Base-by-base conservation (phyloP, 2,329 filamentous ascomycete species). In the Monilinia polystroma region DNA sequence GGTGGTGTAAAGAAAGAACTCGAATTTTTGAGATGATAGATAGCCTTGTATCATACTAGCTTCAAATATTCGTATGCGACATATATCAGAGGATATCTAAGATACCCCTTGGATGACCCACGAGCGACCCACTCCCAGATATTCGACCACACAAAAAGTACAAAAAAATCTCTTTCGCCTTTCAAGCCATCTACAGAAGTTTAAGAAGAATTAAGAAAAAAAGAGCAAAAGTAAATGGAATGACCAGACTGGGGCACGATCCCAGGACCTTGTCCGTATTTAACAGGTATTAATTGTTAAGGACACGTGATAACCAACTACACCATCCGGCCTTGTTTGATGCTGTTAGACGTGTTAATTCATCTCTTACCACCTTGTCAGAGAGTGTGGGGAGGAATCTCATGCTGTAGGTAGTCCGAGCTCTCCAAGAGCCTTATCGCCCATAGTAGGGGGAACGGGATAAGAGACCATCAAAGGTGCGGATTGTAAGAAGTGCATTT, bases 271-370 rank as follows among this genome's bases (percentile, higher is more conserved):
- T 62, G 45, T 62, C 58, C 58, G 58, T 62, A 12, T 51, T 60
- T 51, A 60, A 60, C 58, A 60, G 14, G 18, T 51, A 1, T 38
- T 38, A 38, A 38, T 51, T 60, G 58, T 62, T 62, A 62, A 62
- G 58, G 58, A 62, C 45, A 62, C 58, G 58, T 62, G 58, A 62
- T 62, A 62, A 62, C 45, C 58, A 62, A 62, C 58, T 62, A 62
- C 58, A 62, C 58, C 58, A 62, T 62, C 58, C 58, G 58, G 58
- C 58, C 58, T 35, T 10, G 20, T 26, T 62, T 62, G 45, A 26
- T 62, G n/a, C 1, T 0, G n/a, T 0, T 0, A 0, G 0, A 0
- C 0, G 0, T 3, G 32, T 35, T 18, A 26, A 51, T 51, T 3
- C 1, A 26, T 0, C 23, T 62, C 14, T 51, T 38, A n/a, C 5